Percentiles rank a stretch among this genome's conserved stretches.
phyloP scores from a whole-genome alignment of 257 asterid species.

The Nyctanthes arbortristis region DNA sequence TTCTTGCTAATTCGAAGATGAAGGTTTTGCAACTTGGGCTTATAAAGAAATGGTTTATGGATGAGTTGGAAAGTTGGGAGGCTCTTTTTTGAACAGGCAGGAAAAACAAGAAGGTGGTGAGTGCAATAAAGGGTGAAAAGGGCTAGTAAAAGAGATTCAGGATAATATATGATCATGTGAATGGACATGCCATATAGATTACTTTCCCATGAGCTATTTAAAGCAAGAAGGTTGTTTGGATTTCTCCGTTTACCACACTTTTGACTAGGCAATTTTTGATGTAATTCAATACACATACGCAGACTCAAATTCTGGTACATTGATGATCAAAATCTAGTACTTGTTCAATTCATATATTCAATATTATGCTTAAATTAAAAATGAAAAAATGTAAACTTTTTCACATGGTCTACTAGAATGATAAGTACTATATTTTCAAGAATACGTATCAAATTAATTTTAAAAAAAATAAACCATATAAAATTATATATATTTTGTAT shows the following conservation, averaged over 20 bases:
- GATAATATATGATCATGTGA: slow-evolving; percentile 38
- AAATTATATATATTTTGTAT: no score
- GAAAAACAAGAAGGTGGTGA: slow-evolving; percentile 54
- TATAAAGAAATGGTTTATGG: slow-evolving; percentile 19
- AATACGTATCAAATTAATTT: no score
- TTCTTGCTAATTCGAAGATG: slow-evolving; percentile 1
- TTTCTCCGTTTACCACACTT: not conserved
- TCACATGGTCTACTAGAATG: no score
- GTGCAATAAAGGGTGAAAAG: slow-evolving; percentile 39
- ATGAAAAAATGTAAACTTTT: no score
- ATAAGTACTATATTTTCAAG: no score
- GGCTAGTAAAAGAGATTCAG: slow-evolving; percentile 16
- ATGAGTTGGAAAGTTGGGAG: slow-evolving; percentile 22
- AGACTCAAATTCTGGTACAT: not conserved
- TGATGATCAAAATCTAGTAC: not conserved
- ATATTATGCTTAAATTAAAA: no score
- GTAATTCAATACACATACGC: not conserved
- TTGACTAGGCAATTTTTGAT: not conserved
- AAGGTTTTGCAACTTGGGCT: slow-evolving; percentile 14
- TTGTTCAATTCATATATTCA: no score
- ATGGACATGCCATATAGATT: slow-evolving; percentile 31
- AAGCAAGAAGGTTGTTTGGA: not conserved
- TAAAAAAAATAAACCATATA: no score
- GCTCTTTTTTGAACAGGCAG: slow-evolving; percentile 23
- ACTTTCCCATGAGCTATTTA: slow-evolving; percentile 25